Evolutionary conservation across 2,329 filamentous ascomycete species (phyloP).

Genomic region (Microdochium paspali): DNA sequence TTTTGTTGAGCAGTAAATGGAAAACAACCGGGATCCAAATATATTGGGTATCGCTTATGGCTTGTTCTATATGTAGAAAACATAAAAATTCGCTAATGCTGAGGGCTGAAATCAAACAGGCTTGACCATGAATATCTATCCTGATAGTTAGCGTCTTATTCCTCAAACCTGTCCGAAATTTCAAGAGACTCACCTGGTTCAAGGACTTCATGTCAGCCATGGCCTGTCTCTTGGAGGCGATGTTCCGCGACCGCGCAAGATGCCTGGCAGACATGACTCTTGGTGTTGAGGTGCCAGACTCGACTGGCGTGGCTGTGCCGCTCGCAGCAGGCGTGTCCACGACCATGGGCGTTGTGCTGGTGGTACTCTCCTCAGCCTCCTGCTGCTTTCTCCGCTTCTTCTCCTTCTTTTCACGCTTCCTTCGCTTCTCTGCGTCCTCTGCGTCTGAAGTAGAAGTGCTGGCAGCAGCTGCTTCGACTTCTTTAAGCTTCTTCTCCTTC

Average conservation of each 20-base stretch:
- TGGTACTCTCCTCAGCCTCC: slow-evolving; percentile 2
- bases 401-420: slow-evolving; percentile 10
- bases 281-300: slow-evolving; percentile 35
- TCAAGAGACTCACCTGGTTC: slow-evolving; percentile 60
- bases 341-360: background rate
- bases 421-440: slow-evolving; percentile 22
- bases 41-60: background rate
- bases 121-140: slow-evolving; percentile 63
- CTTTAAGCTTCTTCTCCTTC: slow-evolving; percentile 22
- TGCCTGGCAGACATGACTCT: slow-evolving; percentile 52
- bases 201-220: slow-evolving; percentile 72
- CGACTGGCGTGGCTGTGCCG: slow-evolving; percentile 26
- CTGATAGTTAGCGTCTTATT: slow-evolving; percentile 6
- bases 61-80: background rate
- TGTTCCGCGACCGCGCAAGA: slow-evolving; percentile 69
- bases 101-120: slow-evolving; percentile 7
- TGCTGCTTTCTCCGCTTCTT: slow-evolving; percentile 15
- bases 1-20: too few relatives aligned
- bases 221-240: slow-evolving; percentile 79
- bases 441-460: slow-evolving; percentile 12
- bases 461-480: slow-evolving; percentile 6
- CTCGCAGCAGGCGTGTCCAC: slow-evolving; percentile 17
- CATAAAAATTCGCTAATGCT: background rate
- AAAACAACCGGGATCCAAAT: background rate
- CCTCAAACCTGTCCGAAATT: background rate